Evolutionary conservation across 768 basidiomycete genomes (phyloP).

Genomic region (Naganishia vaughanmartiniae): DNA sequence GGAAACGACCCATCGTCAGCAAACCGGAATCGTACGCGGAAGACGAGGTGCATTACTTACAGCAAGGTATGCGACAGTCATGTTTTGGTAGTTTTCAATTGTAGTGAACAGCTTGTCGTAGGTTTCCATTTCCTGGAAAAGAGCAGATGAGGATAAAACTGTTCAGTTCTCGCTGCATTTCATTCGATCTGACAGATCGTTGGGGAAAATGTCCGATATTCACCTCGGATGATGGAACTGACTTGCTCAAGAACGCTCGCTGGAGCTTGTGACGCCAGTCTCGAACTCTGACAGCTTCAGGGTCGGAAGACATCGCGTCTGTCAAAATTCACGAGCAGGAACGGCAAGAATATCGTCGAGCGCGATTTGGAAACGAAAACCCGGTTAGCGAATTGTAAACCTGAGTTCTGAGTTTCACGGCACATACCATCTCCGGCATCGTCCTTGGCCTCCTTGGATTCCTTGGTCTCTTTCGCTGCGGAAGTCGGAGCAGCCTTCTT

Average conservation of each 20-base stretch:
- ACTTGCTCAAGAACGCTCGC: constrained; percentile 68
- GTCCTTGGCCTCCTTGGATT: constrained; percentile 26
- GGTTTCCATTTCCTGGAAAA: constrained; percentile 68
- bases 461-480: constrained; percentile 28
- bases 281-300: constrained; percentile 71
- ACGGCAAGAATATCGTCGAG: too few species aligned
- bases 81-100: constrained; percentile 71
- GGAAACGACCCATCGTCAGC: constrained; percentile 27
- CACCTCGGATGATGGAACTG: constrained; percentile 66
- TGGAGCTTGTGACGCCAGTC: constrained; percentile 92
- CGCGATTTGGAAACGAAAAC: too few species aligned
- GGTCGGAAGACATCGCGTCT: constrained; percentile 54
- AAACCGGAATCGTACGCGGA: background rate
- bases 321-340: background rate
- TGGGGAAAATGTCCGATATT: constrained; percentile 35
- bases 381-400: too few species aligned
- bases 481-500: constrained; percentile 23
- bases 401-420: background rate
- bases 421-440: constrained; percentile 15
- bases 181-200: background rate
- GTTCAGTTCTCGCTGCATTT: background rate
- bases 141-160: background rate
- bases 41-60: constrained; percentile 50
- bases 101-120: constrained; percentile 70
- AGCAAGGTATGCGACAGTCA: constrained; percentile 72